Evolutionary conservation across 2,329 filamentous ascomycete species (phyloP).

Genomic region (Pseudocercospora pini-densiflorae): DNA sequence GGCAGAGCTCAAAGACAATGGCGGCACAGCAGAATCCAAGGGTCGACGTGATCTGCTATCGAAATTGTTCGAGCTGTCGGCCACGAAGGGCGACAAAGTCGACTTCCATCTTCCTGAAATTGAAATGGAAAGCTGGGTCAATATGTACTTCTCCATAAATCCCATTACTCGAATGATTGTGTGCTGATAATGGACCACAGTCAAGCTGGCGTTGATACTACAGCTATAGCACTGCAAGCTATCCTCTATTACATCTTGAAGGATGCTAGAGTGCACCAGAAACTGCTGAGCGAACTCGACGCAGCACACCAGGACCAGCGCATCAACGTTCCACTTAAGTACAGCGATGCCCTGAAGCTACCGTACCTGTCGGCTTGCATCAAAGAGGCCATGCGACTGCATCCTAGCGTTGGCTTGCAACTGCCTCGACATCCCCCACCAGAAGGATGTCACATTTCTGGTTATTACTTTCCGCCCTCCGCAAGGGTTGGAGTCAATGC

Average conservation of each 20-base stretch:
- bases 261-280: not conserved
- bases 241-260: conserved; percentile 4
- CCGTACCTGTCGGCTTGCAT: not conserved
- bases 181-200: not conserved
- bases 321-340: too few relatives aligned
- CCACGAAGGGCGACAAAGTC: not conserved
- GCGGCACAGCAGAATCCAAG: not conserved
- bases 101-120: not conserved
- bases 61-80: too few relatives aligned
- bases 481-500: not conserved
- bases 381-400: not conserved
- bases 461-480: not conserved
- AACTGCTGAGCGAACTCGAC: not conserved
- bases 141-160: not conserved
- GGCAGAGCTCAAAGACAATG: not conserved
- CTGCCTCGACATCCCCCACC: not conserved
- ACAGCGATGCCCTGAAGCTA: not conserved
- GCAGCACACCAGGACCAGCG: too few relatives aligned
- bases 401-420: not conserved
- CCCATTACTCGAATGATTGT: not conserved
- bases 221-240: conserved; percentile 3
- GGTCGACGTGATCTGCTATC: too few relatives aligned
- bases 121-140: not conserved
- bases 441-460: not conserved
- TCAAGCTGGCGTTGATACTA: conserved; percentile 7